Evolutionary conservation across 345 rosid genomes (phyloP).

Genomic region (Microthlaspi erraticum): DNA sequence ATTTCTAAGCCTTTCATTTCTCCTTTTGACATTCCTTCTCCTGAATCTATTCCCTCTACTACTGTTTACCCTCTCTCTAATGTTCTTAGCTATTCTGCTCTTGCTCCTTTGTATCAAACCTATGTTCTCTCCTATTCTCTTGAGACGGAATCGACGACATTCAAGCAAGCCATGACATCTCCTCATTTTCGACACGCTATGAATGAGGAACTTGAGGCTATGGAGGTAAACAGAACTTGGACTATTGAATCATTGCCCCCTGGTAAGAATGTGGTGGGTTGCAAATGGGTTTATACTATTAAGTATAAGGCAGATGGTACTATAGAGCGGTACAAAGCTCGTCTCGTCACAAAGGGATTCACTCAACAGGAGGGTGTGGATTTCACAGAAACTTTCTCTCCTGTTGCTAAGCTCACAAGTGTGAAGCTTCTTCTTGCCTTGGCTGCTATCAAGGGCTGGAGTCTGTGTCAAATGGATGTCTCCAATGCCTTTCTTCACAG

Average conservation of each 20-base stretch:
- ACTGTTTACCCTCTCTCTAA: neutral
- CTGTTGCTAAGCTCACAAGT: neutral
- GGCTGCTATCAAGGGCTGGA: neutral
- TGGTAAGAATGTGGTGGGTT: neutral
- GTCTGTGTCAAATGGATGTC: neutral
- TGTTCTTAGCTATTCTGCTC: neutral
- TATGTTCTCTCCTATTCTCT: neutral
- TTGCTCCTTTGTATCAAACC: neutral
- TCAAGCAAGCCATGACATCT: neutral
- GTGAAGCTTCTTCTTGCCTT: neutral
- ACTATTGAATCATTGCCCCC: neutral
- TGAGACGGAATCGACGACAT: neutral
- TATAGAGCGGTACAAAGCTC: neutral
- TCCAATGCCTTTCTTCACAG: neutral
- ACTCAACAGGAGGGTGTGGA: neutral
- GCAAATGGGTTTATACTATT: neutral
- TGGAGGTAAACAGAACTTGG: neutral
- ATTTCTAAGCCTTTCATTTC: too few relatives aligned
- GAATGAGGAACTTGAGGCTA: neutral
- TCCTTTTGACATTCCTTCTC: neutral
- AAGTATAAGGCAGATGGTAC: neutral
- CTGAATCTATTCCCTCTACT: neutral
- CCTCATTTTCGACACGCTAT: neutral
- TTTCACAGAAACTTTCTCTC: neutral
- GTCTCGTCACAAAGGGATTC: neutral